phyloP scores from a whole-genome alignment of 177 flowering plant genomes.

The Vitis hybrid region DNA sequence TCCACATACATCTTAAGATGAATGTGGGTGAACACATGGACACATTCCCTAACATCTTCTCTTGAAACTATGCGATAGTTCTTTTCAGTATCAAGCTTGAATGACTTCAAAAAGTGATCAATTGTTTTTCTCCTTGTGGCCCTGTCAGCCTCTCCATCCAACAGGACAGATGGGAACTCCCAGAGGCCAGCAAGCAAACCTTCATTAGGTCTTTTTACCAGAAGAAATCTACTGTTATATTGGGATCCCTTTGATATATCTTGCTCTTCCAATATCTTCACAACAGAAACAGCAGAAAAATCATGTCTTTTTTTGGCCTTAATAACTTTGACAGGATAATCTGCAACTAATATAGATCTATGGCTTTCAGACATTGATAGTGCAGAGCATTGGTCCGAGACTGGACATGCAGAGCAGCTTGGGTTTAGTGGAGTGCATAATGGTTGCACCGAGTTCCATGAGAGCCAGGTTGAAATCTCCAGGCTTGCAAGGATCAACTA shows the following conservation, averaged over 20 bases:
- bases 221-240: constrained; percentile 46
- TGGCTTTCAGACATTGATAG: constrained; percentile 39
- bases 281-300: constrained; percentile 78
- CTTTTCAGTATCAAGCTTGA: constrained; percentile 44
- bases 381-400: constrained; percentile 68
- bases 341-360: constrained; percentile 52
- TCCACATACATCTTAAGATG: constrained; percentile 78
- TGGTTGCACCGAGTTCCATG: constrained; percentile 94
- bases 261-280: constrained; percentile 53
- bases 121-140: constrained; percentile 56
- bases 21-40: constrained; percentile 85
- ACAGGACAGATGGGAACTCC: constrained; percentile 88
- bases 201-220: constrained; percentile 83
- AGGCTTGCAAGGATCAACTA: constrained; percentile 82
- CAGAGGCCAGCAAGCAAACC: constrained; percentile 97
- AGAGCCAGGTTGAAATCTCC: constrained; percentile 98
- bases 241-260: constrained; percentile 21
- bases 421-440: constrained; percentile 82
- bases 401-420: constrained; percentile 71
- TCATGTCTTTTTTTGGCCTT: constrained; percentile 76
- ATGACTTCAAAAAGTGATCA: constrained; percentile 57
- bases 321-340: constrained; percentile 69
- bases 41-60: constrained; percentile 78
- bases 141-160: constrained; percentile 49
- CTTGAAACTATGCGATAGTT: constrained; percentile 47